Conservation (phyloP, 2,329 filamentous ascomycete genomes). For the Botryotinia narcissicola region DNA sequence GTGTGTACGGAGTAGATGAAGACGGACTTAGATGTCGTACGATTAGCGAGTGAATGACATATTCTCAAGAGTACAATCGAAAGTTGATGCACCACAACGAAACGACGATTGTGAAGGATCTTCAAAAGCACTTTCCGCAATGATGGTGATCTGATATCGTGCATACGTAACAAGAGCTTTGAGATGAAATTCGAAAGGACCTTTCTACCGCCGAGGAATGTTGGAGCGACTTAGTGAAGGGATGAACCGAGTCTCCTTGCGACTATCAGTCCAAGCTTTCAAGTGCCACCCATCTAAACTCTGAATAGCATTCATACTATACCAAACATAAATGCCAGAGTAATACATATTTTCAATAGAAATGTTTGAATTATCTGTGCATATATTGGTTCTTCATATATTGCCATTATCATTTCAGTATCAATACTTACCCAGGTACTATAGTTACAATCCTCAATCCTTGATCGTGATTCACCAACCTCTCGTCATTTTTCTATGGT, state of each 20-base stretch:
- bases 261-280: neutral
- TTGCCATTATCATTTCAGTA: neutral
- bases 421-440: neutral
- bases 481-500: constrained; percentile 6
- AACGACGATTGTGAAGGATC: neutral
- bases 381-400: neutral
- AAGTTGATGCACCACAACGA: neutral
- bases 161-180: neutral
- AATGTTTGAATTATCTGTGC: neutral
- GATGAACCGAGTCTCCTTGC: neutral
- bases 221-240: neutral
- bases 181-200: neutral
- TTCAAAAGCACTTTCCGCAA: neutral
- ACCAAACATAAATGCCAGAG: neutral
- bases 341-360: neutral
- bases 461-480: neutral
- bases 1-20: neutral
- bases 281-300: neutral
- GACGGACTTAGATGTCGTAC: neutral
- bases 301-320: neutral
- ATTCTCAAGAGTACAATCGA: neutral
- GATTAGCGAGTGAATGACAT: neutral
- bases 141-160: neutral
- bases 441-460: neutral
- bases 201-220: neutral